Evolutionary conservation across 2,329 filamentous ascomycete genomes (phyloP), one percentile per base, ranked within the genome.

Genomic region (Plenodomus tracheiphilus): DNA sequence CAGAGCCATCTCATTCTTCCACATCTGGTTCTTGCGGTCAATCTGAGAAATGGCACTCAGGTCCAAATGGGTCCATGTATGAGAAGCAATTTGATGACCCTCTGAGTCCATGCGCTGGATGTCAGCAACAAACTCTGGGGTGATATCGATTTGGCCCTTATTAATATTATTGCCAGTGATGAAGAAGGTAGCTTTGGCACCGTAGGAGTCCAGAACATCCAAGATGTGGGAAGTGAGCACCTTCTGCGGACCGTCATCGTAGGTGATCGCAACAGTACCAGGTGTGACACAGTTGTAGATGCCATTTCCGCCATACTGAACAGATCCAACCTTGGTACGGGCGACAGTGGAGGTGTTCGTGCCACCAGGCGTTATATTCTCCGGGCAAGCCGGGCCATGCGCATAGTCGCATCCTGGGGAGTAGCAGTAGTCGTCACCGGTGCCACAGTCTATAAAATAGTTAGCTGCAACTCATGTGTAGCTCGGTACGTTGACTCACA

Each of bases 171-270:
- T 81, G 4, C 81, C 81, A 7, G 79, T 83, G 52, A 88, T 76
- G 68, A 87, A 88, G 66, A 89, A 89, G 2, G 86, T 88, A 1
- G 84, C 85, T 55, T 82, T 85, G 13, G 82, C 84, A 21, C 79
- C 74, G 62, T 86, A 85, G 20, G 72, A 75, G 50, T 78, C 77
- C 39, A 88, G 76, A 45, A 85, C 75, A 59, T 87, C 81, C 11
- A 88, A 75, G 11, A 88, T 77, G 51, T 85, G 79, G 35, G 72
- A 70, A 1, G 85, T 88, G 67, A 84, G 86, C 17, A 77, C 69
- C 54, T 81, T 81, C 43, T 62, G 59, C 18, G 85, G 85, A 1
- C 85, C 85, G 64, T 88, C 85, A 57, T 88, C 85, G 57, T 81
- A 88, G 1, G 85, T 88, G 46, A 88, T 67, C 16, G 85, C 85